A percentile compares a stretch with the other conserved stretches of the same genome.
Evolutionary conservation across 2,329 filamentous ascomycete genomes (phyloP).

Genomic region (Pleomassaria siparia): DNA sequence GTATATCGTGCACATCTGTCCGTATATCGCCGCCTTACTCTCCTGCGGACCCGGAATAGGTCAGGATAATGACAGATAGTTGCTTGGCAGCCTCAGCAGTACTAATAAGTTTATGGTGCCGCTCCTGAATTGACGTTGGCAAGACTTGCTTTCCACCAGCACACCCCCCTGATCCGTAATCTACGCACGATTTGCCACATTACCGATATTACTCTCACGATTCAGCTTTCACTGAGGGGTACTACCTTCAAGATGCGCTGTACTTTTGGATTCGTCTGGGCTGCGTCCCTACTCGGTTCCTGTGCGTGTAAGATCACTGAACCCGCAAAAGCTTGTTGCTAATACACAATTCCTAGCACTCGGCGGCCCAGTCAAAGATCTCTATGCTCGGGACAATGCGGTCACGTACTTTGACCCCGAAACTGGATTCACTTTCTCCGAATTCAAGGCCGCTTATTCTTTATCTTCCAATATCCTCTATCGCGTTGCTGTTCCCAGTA

Average conservation of each 20-base stretch:
- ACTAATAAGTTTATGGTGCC: constrained; percentile 27
- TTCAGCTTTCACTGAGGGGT: background rate
- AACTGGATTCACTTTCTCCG: constrained; percentile 38
- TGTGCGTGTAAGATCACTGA: constrained; percentile 14
- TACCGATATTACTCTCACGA: constrained; percentile 9
- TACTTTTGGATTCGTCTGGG: constrained; percentile 15
- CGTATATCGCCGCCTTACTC: constrained; percentile 26
- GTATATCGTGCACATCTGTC: constrained; percentile 27
- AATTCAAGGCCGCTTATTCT: constrained; percentile 31
- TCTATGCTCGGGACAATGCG: constrained; percentile 9
- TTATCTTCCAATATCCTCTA: constrained; percentile 29
- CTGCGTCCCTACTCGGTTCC: constrained; percentile 20
- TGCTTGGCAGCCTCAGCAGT: constrained; percentile 25
- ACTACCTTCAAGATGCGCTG: constrained; percentile 23
- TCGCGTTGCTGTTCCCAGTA: constrained; percentile 30
- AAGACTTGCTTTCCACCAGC: constrained; percentile 11
- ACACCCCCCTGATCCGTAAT: constrained; percentile 6
- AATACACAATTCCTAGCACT: constrained; percentile 15
- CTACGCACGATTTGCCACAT: constrained; percentile 5
- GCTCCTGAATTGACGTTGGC: constrained; percentile 15
- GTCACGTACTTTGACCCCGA: constrained; percentile 26
- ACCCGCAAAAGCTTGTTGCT: background rate
- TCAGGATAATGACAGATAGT: constrained; percentile 23
- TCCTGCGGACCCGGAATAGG: constrained; percentile 23
- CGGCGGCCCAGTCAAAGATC: constrained; percentile 14